Evolutionary conservation across 2,329 filamentous ascomycete genomes (phyloP), one percentile per base, ranked within the genome.

Genomic region (Aspergillus vadensis): DNA sequence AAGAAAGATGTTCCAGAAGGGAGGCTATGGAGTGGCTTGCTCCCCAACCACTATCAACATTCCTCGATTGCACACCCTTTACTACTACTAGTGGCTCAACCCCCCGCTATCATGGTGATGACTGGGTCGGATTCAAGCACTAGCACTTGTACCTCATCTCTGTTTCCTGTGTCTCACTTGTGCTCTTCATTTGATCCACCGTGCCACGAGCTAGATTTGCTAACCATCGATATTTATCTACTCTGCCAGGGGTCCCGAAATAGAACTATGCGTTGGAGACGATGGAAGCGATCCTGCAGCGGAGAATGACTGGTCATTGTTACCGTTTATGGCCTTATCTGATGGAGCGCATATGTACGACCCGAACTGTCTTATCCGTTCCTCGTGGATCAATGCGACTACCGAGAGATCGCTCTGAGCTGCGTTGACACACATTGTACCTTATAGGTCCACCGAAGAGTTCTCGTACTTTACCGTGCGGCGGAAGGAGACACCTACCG

Each of bases 391-490:
- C 12, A 5, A 44, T 38, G 12, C 4, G 4, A 58, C 51, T 50
- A 47, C 19, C 15, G 14, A 36, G 30, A 19, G 12, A 53, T 23
- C 39, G 32, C 19, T 39, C 36, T 36, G 32, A 41, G 32, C 38
- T 53, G 50, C 23, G 48, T 62, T 67, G 57, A 66, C 57, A 41
- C 62, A 43, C 12, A 30, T 47, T 44, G 25, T 47, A 32, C 43
- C 27, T 44, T 47, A 36, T 70, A 95, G 91, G 58, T 88, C 91
- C 21, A 90, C 89, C 60, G 95, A 99, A 79, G 95, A 98, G 79
- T 99, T 98, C 81, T 97, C 93, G 55, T 99, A 99, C 80, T 99
- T 99, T 76, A 98, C 94, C 8, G 87, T 99, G 55, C 84, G 92
- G 60, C 86, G 87, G 57, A 79, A 79, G 63, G 74, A 74, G 50